These are phyloP conservation scores for Yamadazyma paraphyllophila DNA, from an alignment of 805 yeast species.

Conservation along the genomic window DNA sequence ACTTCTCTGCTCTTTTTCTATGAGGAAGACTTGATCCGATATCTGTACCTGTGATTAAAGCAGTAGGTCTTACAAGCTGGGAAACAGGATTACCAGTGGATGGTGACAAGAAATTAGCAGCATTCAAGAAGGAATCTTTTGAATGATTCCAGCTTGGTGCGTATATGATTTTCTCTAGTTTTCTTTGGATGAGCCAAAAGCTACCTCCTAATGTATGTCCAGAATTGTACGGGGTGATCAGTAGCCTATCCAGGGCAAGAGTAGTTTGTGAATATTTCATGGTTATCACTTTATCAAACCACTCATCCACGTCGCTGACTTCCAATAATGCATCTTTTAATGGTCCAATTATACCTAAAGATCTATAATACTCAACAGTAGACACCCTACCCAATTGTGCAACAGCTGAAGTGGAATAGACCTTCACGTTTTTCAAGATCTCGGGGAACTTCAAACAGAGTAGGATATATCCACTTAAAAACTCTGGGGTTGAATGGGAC, in stretches of 20 bases:
- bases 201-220: slow-evolving; percentile 96
- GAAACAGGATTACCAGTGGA: slow-evolving; percentile 60
- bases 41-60: slow-evolving; percentile 71
- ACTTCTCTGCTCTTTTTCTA: slow-evolving; percentile 59
- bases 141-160: slow-evolving; percentile 97
- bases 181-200: slow-evolving; percentile 74
- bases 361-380: slow-evolving; percentile 77
- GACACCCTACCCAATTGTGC: slow-evolving; percentile 81
- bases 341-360: slow-evolving; percentile 76
- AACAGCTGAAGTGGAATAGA: slow-evolving; percentile 88
- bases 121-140: slow-evolving; percentile 73
- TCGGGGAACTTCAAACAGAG: slow-evolving; percentile 57
- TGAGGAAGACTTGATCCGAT: slow-evolving; percentile 65
- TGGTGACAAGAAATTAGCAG: slow-evolving; percentile 29
- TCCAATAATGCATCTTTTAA: slow-evolving; percentile 55
- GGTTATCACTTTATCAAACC: slow-evolving; percentile 67
- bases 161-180: slow-evolving; percentile 77
- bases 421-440: slow-evolving; percentile 61
- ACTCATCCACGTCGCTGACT: slow-evolving; percentile 70
- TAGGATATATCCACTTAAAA: slow-evolving; percentile 74
- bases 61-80: slow-evolving; percentile 71
- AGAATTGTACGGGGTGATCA: slow-evolving; percentile 79
- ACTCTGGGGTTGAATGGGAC: slow-evolving; percentile 84
- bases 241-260: slow-evolving; percentile 56
- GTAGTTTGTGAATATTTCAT: slow-evolving; percentile 80